Base-by-base conservation (phyloP, 2,329 filamentous ascomycete species). In the Ustilaginoidea virens region DNA sequence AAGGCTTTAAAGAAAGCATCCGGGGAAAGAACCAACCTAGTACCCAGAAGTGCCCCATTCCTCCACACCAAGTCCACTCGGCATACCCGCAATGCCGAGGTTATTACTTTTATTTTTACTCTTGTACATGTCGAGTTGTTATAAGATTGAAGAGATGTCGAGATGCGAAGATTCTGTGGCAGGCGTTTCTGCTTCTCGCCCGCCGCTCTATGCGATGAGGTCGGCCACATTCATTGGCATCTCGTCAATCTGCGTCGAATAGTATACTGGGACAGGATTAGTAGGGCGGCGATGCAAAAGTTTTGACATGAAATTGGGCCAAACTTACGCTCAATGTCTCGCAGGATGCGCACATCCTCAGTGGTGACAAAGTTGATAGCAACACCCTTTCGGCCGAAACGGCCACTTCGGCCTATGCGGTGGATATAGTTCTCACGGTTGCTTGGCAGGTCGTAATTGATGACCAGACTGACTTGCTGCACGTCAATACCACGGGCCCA, bases 351-450 rank as follows among this genome's bases (percentile, higher is more conserved):
- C 35, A 98, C 90, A 52, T 98, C 90, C 46, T 98, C 90, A 49
- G 81, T 92, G 3, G 90, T 98, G 41, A 98, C 90, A 49, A 98
- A 98, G 65, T 98, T 98, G 68, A 98, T 98, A 21, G 90, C 90
- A 40, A 98, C 90, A 69, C 90, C 90, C 66, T 98, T 98, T 47
- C 90, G 74, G 46, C 90, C 90, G 47, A 98, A 98, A 42, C 90
- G 74, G 44, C 90, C 90, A 51, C 82, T 90, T 51, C 90, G 76
- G 51, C 90, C 90, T 46, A 98, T 98, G 44, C 90, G 79, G 64
- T 98, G 90, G 56, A 98, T 96, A 58, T 98, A 98, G 63, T 98
- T 98, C 61, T 98, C 90, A 68, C 90, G 85, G 59, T 98, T 96
- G 58, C 80, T 90, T 4, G 90, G 90, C 34, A 98, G 66, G 53